phyloP scores from a whole-genome alignment of 1,139 yeast genomes.

The Protomyces pachydermus region DNA sequence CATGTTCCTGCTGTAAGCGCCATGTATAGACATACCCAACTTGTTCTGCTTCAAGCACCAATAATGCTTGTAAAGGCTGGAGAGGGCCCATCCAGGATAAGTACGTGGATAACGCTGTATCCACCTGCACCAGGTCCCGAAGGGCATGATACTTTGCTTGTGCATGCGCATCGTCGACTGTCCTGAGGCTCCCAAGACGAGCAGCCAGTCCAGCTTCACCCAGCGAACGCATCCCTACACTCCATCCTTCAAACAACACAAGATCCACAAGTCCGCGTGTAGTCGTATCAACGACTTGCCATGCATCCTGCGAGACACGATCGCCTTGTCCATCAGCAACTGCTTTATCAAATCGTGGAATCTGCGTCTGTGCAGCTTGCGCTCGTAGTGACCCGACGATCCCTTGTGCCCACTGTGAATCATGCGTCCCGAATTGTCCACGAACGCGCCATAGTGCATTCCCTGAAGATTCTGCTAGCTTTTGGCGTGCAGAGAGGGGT shows the following conservation, averaged over 20 bases:
- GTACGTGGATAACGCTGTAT: conserved; percentile 45
- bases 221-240: conserved; percentile 64
- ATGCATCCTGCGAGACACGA: conserved; percentile 44
- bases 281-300: conserved; percentile 27
- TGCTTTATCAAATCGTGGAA: conserved; percentile 80
- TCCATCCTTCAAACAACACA: conserved; percentile 90
- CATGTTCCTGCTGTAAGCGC: conserved; percentile 83
- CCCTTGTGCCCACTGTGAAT: conserved; percentile 46
- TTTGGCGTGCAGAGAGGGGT: conserved; percentile 55
- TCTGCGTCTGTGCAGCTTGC: conserved; percentile 37
- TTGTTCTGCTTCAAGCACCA: conserved; percentile 58
- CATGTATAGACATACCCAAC: conserved; percentile 65
- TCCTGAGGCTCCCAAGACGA: conserved; percentile 26
- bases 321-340: conserved; percentile 74
- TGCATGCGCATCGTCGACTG: conserved; percentile 18
- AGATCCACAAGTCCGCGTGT: conserved; percentile 48
- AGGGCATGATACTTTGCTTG: conserved; percentile 32
- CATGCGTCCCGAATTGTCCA: conserved; percentile 95
- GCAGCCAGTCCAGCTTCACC: conserved; percentile 37
- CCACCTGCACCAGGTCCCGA: conserved; percentile 38
- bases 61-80: conserved; percentile 41
- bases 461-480: conserved; percentile 40
- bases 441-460: conserved; percentile 12
- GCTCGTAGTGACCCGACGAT: conserved; percentile 36
- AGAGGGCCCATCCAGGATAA: not conserved